Evolutionary conservation across 2,329 filamentous ascomycete species (phyloP).

Genomic region (Arthrobotrys sphaeroides): DNA sequence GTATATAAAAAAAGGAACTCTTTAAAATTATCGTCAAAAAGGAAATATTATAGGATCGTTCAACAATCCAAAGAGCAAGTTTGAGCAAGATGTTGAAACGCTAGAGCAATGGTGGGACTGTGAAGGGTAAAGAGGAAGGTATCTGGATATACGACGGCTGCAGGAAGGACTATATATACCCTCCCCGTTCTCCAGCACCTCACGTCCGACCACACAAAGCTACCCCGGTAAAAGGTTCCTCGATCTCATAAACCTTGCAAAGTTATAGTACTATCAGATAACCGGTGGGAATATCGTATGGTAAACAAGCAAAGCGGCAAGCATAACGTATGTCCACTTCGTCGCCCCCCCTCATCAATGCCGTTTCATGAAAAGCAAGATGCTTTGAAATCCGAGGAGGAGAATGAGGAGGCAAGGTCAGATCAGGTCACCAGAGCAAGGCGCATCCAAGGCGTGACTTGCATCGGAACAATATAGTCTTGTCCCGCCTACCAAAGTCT

Average conservation of each 20-base stretch:
- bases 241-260: constrained; percentile 2
- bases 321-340: neutral
- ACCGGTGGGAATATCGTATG: too few relatives aligned
- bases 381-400: neutral
- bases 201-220: neutral
- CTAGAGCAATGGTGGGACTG: constrained; percentile 1
- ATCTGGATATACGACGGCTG: constrained; percentile 4
- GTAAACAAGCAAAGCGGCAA: too few relatives aligned
- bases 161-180: constrained; percentile 35
- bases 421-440: constrained; percentile 18
- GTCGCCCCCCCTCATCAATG: neutral
- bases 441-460: neutral
- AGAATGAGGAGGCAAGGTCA: neutral
- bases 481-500: constrained; percentile 50
- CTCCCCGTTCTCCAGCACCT: neutral
- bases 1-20: constrained; percentile 1
- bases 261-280: neutral
- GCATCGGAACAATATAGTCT: constrained; percentile 52
- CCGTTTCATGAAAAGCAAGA: neutral
- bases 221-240: neutral
- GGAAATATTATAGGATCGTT: constrained; percentile 30
- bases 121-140: constrained; percentile 4
- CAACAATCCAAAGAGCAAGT: constrained; percentile 31
- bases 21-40: constrained; percentile 13
- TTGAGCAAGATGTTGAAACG: constrained; percentile 43